phyloP scores from a whole-genome alignment of 1,139 yeast genomes.

The Hyphopichia buzzinii region DNA sequence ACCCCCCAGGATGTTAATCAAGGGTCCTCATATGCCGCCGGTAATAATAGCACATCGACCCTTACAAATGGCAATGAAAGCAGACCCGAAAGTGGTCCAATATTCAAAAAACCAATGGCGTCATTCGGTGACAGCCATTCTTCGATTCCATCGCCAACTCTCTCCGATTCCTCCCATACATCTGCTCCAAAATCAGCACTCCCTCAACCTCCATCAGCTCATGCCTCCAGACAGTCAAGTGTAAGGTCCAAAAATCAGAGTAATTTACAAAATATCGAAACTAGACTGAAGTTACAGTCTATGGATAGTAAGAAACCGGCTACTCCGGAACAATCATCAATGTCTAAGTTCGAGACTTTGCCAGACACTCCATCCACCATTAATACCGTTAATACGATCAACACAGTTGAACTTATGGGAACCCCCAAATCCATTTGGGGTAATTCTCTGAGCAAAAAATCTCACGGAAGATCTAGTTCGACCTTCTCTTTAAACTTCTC shows the following conservation, averaged over 20 bases:
- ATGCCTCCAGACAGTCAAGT: not conserved
- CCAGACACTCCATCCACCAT: conserved; percentile 3
- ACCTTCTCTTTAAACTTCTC: conserved; percentile 20
- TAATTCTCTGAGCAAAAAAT: conserved; percentile 11
- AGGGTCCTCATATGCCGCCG: not conserved
- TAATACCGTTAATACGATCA: conserved; percentile 3
- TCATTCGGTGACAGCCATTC: not conserved
- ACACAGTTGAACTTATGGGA: conserved; percentile 3
- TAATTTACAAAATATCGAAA: too few species aligned
- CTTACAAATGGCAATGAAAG: not conserved
- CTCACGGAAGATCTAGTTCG: conserved; percentile 31
- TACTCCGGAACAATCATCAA: conserved; percentile 2
- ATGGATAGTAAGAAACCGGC: not conserved
- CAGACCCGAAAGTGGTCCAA: not conserved
- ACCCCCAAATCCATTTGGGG: conserved; percentile 5
- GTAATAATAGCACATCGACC: conserved; percentile 1
- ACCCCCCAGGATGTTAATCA: not conserved
- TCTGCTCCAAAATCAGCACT: not conserved
- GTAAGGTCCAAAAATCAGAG: too few species aligned
- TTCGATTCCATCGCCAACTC: not conserved
- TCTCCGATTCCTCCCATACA: not conserved
- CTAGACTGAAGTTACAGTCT: not conserved
- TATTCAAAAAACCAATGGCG: not conserved
- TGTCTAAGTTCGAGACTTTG: conserved; percentile 2
- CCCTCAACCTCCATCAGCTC: not conserved